Base-by-base conservation (phyloP, 2,329 filamentous ascomycete species). In the Fusarium concolor region DNA sequence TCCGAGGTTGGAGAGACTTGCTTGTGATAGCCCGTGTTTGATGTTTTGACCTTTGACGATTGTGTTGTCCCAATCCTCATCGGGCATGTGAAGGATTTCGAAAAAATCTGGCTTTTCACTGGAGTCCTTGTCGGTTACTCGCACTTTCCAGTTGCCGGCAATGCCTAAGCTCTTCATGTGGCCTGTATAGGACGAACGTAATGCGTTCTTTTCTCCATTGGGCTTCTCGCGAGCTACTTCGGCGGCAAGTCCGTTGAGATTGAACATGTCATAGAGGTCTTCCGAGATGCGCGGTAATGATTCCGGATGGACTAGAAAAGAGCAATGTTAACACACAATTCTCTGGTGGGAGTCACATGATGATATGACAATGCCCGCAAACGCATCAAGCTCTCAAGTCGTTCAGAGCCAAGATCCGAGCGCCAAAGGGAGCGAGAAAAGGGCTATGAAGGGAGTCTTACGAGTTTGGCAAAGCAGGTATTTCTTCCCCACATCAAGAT, bases 101-200 rank as follows among this genome's bases (percentile, higher is more conserved):
- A 85, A 77, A 54, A 90, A 83, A n/a, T 86, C 83, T 28, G 85
- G 83, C 49, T 66, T 65, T 51, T 68, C 65, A 1, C 82, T 80
- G 10, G 81, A 81, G 37, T 83, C 80, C 20, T 82, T 78, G 41
- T 88, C 85, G 71, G 86, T 85, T 78, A 87, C 88, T 53, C 77
- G 76, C 17, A 79, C 78, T 70, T 90, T 88, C 70, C 89, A 90
- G 61, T 87, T 85, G 11, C 88, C 88, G 53, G 84, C 84, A 26
- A 90, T 82, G 35, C 86, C 87, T 31, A 90, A 79, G 44, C 84
- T 85, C 80, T 90, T 90, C 76, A 90, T 88, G 68, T 90, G 87
- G 52, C 87, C 87, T 77, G 90, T 90, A 80, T 90, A 90, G 17
- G 88, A 90, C 76, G 90, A 90, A 26, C 88, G 84, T 47, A 90